Evolutionary conservation across 2,329 filamentous ascomycete species (phyloP).

Genomic region (Fusarium phyllophilum): DNA sequence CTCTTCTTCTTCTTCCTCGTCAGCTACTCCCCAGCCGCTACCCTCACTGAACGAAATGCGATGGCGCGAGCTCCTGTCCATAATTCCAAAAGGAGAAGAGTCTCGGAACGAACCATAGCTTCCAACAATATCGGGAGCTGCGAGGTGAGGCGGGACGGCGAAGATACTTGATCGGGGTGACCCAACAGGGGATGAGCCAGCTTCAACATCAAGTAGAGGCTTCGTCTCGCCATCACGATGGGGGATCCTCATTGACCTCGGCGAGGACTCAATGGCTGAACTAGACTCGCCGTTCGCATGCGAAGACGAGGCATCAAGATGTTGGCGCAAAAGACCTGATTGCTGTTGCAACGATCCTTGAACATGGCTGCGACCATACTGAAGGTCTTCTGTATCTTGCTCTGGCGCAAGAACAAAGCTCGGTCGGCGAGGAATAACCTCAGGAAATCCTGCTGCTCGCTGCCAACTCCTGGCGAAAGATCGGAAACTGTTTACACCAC

Average conservation of each 20-base stretch:
- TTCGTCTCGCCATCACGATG: conserved; percentile 61
- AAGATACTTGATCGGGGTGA: conserved; percentile 60
- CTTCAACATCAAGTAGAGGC: conserved; percentile 56
- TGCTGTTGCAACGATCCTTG: conserved; percentile 50
- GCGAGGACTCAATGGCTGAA: conserved; percentile 28
- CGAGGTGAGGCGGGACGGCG: conserved; percentile 67
- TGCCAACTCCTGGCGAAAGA: conserved; percentile 95
- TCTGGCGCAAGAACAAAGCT: conserved; percentile 76
- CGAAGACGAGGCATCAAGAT: conserved; percentile 55
- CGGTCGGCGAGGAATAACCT: conserved; percentile 83
- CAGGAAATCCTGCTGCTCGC: conserved; percentile 86
- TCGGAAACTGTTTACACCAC: conserved; percentile 92
- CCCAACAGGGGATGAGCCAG: conserved; percentile 46
- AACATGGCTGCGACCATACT: conserved; percentile 55
- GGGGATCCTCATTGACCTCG: conserved; percentile 13
- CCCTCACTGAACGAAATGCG: conserved; percentile 60
- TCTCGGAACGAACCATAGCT: conserved; percentile 71
- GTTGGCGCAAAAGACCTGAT: conserved; percentile 62
- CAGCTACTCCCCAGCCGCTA: conserved; percentile 48
- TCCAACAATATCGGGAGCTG: conserved; percentile 75
- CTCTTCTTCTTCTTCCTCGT: conserved; percentile 43
- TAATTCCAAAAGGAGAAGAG: conserved; percentile 61
- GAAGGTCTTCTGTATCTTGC: conserved; percentile 49
- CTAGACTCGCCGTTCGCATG: conserved; percentile 39
- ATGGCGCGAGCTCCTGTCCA: conserved; percentile 52